These are phyloP conservation scores for Russula vinacea DNA, from an alignment of 768 basidiomycete genomes.

Conservation along the genomic window DNA sequence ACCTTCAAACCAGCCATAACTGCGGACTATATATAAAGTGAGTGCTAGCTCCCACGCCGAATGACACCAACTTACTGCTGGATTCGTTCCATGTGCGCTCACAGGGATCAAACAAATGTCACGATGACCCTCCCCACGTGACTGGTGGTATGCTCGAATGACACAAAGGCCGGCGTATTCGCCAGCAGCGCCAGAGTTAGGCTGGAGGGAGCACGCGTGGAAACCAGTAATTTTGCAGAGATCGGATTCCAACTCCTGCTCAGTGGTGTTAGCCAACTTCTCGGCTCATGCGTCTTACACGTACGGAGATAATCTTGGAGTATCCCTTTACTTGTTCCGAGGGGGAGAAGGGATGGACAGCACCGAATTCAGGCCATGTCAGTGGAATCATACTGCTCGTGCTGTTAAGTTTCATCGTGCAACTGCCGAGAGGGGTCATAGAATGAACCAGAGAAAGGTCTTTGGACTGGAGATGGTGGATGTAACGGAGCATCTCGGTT, in stretches of 20 bases:
- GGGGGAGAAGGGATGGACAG: constrained; percentile 92
- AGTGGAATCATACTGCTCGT: constrained; percentile 97
- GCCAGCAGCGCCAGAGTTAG: constrained; percentile 97
- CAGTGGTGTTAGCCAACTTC: constrained; percentile 9
- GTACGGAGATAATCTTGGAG: constrained; percentile 69
- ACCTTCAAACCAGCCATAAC: constrained; percentile 97
- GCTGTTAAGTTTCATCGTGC: constrained; percentile 98
- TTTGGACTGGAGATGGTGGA: constrained; percentile 89
- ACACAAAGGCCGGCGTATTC: constrained; percentile 96
- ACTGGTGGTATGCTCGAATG: constrained; percentile 92
- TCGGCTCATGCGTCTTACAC: constrained; percentile 8
- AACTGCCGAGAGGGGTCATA: constrained; percentile 94
- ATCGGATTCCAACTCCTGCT: constrained; percentile 86
- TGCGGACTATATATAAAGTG: constrained; percentile 62
- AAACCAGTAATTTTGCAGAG: constrained; percentile 96
- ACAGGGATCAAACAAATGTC: constrained; percentile 92
- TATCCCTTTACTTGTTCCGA: constrained; percentile 88
- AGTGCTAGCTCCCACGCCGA: neutral
- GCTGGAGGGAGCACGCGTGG: constrained; percentile 92
- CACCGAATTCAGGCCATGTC: constrained; percentile 89
- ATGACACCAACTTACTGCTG: constrained; percentile 61
- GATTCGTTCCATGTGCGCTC: constrained; percentile 98
- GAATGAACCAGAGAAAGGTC: constrained; percentile 93
- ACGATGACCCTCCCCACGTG: constrained; percentile 78
- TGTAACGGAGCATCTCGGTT: constrained; percentile 97